Evolutionary conservation across 129 eudicot species (phyloP).

Genomic region (Ambrosia artemisiifolia): DNA sequence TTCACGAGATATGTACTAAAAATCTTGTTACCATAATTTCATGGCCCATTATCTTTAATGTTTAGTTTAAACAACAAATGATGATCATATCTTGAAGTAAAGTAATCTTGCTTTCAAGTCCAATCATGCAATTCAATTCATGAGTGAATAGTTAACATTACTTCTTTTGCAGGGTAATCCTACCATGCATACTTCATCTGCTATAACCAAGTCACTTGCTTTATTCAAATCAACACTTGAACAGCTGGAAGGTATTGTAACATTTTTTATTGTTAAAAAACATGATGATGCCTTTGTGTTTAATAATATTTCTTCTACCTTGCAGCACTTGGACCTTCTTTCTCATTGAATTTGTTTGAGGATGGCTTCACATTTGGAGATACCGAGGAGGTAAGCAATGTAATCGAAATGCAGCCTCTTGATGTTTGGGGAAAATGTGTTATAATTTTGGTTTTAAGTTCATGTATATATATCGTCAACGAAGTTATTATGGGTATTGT

Average conservation of each 20-base stretch:
- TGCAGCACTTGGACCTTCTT: slow-evolving; percentile 2
- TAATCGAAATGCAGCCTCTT: too few species aligned
- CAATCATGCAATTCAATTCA: too few species aligned
- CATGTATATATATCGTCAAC: too few species aligned
- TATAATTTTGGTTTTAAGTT: too few species aligned
- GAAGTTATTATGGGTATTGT: too few species aligned
- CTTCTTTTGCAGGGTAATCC: not conserved
- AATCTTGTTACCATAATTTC: too few species aligned
- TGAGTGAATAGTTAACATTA: not conserved
- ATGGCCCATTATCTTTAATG: too few species aligned
- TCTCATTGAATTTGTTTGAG: not conserved
- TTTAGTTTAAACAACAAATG: too few species aligned
- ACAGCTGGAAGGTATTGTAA: slow-evolving; percentile 1
- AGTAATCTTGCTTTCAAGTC: too few species aligned
- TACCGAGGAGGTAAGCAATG: not conserved
- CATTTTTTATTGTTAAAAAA: not conserved
- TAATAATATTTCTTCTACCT: not conserved
- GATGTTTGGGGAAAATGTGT: too few species aligned
- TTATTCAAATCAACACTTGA: slow-evolving; percentile 5
- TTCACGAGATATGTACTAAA: too few species aligned
- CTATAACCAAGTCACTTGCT: not conserved
- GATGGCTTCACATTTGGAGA: not conserved
- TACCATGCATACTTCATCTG: not conserved
- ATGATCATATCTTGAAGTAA: too few species aligned
- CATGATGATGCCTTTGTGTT: not conserved